Evolutionary conservation across 345 rosid genomes (phyloP).

Genomic region (Durio zibethinus): DNA sequence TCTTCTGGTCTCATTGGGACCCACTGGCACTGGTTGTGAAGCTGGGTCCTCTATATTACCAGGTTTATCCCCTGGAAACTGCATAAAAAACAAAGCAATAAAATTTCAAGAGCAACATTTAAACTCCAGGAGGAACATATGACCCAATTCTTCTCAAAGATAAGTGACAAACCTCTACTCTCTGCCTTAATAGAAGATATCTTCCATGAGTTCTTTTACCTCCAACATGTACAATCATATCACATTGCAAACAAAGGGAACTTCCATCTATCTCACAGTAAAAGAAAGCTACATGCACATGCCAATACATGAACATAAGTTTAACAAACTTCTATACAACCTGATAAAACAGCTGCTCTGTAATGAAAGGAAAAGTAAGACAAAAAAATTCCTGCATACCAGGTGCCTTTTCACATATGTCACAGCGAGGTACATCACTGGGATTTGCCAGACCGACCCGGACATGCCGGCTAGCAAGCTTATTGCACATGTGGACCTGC

Average conservation of each 20-base stretch:
- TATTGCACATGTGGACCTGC: constrained; percentile 85
- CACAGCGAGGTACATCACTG: constrained; percentile 65
- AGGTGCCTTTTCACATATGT: constrained; percentile 76
- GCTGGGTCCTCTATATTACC: constrained; percentile 18
- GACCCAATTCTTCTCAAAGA: background rate
- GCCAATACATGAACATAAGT: constrained; percentile 16
- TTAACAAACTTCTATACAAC: background rate
- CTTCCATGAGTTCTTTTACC: constrained; percentile 72
- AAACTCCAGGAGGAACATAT: background rate
- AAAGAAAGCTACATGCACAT: constrained; percentile 59
- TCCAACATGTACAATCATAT: constrained; percentile 79
- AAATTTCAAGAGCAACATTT: background rate
- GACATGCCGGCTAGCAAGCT: constrained; percentile 80
- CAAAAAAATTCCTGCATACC: constrained; percentile 35
- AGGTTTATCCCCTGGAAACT: constrained; percentile 74
- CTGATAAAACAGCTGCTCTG: background rate
- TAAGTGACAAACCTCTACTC: constrained; percentile 50
- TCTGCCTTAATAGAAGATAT: constrained; percentile 67
- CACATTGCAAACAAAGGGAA: constrained; percentile 86
- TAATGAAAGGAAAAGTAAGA: background rate
- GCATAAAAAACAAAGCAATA: constrained; percentile 12
- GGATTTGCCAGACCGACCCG: constrained; percentile 75
- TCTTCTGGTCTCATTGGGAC: constrained; percentile 27
- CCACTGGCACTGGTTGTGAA: constrained; percentile 22
- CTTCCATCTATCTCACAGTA: constrained; percentile 83